Evolutionary conservation across 768 basidiomycete genomes (phyloP).

Genomic region (Leucocoprinus leucothites): DNA sequence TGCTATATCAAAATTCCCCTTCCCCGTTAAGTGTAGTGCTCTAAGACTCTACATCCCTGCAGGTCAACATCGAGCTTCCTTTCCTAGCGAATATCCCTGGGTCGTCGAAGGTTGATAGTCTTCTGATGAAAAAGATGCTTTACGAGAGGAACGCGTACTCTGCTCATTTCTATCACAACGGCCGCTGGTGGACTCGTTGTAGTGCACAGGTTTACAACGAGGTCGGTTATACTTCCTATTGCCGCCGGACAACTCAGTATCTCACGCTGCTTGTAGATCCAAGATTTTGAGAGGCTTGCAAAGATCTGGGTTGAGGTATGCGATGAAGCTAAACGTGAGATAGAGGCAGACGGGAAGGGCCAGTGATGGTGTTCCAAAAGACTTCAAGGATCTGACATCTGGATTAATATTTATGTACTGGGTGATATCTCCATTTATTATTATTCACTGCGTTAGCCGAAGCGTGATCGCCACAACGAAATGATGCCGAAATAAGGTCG

Average conservation of each 20-base stretch:
- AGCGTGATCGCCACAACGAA: too few relatives aligned
- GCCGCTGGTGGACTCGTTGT: conserved; percentile 36
- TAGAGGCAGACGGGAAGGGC: too few relatives aligned
- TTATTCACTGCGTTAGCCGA: too few relatives aligned
- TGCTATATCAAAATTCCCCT: neutral
- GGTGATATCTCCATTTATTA: too few relatives aligned
- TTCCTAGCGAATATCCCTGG: conserved; percentile 22
- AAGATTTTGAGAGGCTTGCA: conserved; percentile 41
- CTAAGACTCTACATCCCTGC: too few relatives aligned
- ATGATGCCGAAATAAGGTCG: too few relatives aligned
- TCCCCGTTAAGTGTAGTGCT: too few relatives aligned
- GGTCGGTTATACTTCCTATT: conserved; percentile 16
- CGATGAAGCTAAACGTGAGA: conserved; percentile 28
- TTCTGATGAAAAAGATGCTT: conserved; percentile 27
- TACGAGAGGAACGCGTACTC: conserved; percentile 28
- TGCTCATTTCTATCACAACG: conserved; percentile 32
- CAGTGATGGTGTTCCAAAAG: too few relatives aligned
- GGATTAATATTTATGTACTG: too few relatives aligned
- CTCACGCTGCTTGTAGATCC: conserved; percentile 25
- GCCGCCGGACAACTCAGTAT: neutral
- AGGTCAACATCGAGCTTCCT: conserved; percentile 35
- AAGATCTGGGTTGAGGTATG: conserved; percentile 32
- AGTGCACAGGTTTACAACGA: conserved; percentile 41
- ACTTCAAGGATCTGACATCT: too few relatives aligned
- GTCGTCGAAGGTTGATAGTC: conserved; percentile 17